These are phyloP conservation scores for Didymella pinodella DNA, from an alignment of 2,329 filamentous ascomycete species.

Conservation along the genomic window DNA sequence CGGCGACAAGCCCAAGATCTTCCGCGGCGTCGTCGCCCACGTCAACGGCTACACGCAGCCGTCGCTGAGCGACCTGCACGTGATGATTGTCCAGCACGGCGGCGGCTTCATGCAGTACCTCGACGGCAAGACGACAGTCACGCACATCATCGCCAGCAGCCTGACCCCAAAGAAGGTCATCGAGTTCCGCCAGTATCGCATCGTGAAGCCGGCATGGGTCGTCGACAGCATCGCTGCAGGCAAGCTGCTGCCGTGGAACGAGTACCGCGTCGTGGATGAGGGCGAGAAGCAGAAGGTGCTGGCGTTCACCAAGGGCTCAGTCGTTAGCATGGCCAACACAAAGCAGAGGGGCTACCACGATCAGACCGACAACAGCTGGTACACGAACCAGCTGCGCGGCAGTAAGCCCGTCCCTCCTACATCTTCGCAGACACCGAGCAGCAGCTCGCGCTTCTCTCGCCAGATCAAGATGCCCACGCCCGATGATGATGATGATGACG, in stretches of 20 bases:
- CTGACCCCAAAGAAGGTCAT: conserved; percentile 91
- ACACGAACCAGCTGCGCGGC: conserved; percentile 72
- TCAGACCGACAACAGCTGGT: conserved; percentile 84
- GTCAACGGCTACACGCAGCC: conserved; percentile 97
- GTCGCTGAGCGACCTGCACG: conserved; percentile 86
- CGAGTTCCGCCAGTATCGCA: conserved; percentile 85
- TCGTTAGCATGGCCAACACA: conserved; percentile 71
- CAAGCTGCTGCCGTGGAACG: conserved; percentile 82
- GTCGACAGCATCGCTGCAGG: conserved; percentile 86
- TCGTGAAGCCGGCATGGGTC: conserved; percentile 95
- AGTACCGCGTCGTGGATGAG: conserved; percentile 85
- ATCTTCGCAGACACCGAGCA: conserved; percentile 38
- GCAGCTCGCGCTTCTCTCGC: conserved; percentile 34
- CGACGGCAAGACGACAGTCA: conserved; percentile 92
- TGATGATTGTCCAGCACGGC: conserved; percentile 88
- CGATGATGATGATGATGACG: conserved; percentile 31
- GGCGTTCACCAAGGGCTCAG: conserved; percentile 66
- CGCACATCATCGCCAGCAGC: conserved; percentile 91
- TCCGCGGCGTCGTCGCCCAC: conserved; percentile 88
- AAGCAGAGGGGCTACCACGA: conserved; percentile 74
- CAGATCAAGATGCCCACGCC: conserved; percentile 37
- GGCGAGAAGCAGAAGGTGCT: conserved; percentile 83
- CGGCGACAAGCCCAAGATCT: conserved; percentile 79
- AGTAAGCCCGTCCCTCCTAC: conserved; percentile 34
- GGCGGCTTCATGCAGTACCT: conserved; percentile 94